Evolutionary conservation across 495 filamentous ascomycete species (phyloP).

Genomic region (Tuber magnatum): DNA sequence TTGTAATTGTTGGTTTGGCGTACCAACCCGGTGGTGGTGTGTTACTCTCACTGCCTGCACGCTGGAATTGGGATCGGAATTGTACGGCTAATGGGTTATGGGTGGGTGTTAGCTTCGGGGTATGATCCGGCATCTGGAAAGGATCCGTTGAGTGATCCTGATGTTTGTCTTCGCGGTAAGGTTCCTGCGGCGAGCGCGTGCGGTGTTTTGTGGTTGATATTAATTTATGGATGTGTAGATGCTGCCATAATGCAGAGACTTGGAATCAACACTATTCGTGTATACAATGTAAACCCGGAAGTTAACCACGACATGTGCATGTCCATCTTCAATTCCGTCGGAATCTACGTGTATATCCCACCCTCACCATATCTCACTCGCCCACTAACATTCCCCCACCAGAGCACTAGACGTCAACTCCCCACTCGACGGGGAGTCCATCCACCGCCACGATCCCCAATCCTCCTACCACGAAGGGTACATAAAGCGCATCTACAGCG

Average conservation of each 20-base stretch:
- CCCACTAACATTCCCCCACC: slow-evolving; percentile 20
- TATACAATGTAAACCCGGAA: slow-evolving; percentile 82
- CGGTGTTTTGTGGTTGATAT: slow-evolving; percentile 2
- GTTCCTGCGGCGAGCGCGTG: neutral
- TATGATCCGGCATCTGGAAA: slow-evolving; percentile 55
- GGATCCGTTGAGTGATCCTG: slow-evolving; percentile 70
- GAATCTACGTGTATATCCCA: slow-evolving; percentile 55
- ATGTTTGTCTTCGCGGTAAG: slow-evolving; percentile 60
- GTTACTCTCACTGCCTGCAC: neutral
- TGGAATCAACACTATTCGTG: slow-evolving; percentile 79
- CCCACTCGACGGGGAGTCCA: slow-evolving; percentile 65
- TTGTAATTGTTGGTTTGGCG: slow-evolving; percentile 85
- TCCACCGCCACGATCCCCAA: slow-evolving; percentile 62
- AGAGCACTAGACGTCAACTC: slow-evolving; percentile 83
- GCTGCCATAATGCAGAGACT: slow-evolving; percentile 85
- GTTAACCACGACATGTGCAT: slow-evolving; percentile 83
- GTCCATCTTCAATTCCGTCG: slow-evolving; percentile 81
- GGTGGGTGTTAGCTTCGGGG: slow-evolving; percentile 43
- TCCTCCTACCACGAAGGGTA: slow-evolving; percentile 68
- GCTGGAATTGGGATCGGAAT: neutral
- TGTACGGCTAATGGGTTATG: neutral
- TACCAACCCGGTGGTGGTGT: slow-evolving; percentile 87
- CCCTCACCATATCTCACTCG: slow-evolving; percentile 47
- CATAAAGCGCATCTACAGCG: slow-evolving; percentile 73
- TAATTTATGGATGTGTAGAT: slow-evolving; percentile 46